Evolutionary conservation across 768 basidiomycete species (phyloP).

Genomic region (Auricularia auricula-judae): DNA sequence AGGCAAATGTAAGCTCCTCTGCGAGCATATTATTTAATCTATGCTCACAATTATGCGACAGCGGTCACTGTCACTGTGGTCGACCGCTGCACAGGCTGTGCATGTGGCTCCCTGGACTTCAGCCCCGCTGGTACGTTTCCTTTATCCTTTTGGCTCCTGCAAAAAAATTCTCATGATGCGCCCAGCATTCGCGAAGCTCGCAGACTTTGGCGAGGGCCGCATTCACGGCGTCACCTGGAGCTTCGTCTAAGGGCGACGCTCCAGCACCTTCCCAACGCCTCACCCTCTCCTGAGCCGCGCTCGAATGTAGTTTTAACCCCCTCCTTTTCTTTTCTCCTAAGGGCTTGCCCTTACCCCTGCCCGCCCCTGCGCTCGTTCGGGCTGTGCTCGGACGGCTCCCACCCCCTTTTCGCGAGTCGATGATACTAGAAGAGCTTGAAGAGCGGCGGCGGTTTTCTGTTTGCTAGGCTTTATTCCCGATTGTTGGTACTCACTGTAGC

Average conservation of each 20-base stretch:
- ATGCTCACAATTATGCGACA: slow-evolving; percentile 24
- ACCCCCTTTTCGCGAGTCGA: background rate
- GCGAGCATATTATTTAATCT: slow-evolving; percentile 24
- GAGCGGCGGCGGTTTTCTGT: background rate
- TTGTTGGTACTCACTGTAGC: background rate
- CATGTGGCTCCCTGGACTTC: slow-evolving; percentile 35
- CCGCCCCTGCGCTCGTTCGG: background rate
- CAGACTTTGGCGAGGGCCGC: slow-evolving; percentile 36
- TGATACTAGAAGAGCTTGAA: background rate
- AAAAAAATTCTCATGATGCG: too few species aligned
- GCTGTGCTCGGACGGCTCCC: background rate
- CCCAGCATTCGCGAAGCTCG: slow-evolving; percentile 40
- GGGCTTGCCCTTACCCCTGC: too few species aligned
- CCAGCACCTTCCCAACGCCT: background rate
- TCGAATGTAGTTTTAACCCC: too few species aligned
- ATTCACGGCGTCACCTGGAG: slow-evolving; percentile 39
- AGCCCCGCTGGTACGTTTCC: slow-evolving; percentile 25
- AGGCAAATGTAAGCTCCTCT: background rate
- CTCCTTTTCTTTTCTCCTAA: too few species aligned
- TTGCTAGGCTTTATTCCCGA: background rate
- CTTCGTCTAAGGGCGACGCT: slow-evolving; percentile 22
- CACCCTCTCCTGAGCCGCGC: background rate
- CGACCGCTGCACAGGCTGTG: slow-evolving; percentile 57
- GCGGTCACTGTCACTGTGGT: slow-evolving; percentile 36
- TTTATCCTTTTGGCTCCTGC: too few species aligned